Conservation (phyloP, 495 filamentous ascomycete genomes). For the Tuber borchii region DNA sequence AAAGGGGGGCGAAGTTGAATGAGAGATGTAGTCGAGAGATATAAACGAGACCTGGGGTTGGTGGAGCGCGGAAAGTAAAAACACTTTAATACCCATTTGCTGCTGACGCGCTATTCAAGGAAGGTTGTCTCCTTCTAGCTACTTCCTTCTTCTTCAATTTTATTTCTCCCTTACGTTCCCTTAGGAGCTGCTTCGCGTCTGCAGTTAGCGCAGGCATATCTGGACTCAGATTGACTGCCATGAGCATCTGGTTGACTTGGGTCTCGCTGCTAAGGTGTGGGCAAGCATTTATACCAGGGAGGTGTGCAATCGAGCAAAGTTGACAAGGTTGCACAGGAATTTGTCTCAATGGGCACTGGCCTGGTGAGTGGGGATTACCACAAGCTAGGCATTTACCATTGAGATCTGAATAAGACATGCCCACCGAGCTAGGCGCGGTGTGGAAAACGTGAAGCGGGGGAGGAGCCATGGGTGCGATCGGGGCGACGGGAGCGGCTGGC, state of each 20-base stretch:
- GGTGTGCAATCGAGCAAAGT: constrained; percentile 64
- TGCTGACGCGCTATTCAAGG: background rate
- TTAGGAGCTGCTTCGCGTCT: constrained; percentile 52
- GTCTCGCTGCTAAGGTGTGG: constrained; percentile 54
- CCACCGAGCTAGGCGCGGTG: constrained; percentile 5
- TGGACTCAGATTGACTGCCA: constrained; percentile 52
- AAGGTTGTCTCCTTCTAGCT: background rate
- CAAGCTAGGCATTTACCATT: constrained; percentile 52
- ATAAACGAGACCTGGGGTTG: background rate
- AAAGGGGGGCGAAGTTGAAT: background rate
- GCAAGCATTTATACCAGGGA: constrained; percentile 52
- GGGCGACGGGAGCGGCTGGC: constrained; percentile 16
- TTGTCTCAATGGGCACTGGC: constrained; percentile 56
- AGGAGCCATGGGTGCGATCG: constrained; percentile 11
- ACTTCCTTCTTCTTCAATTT: constrained; percentile 11
- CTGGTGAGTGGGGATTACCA: constrained; percentile 48
- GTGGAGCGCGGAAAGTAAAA: background rate
- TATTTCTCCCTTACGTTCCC: constrained; percentile 48
- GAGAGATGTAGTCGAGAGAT: background rate
- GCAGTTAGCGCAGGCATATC: constrained; percentile 53
- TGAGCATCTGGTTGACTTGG: constrained; percentile 56
- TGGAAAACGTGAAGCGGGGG: constrained; percentile 5
- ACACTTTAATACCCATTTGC: constrained; percentile 2
- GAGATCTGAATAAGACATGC: constrained; percentile 10
- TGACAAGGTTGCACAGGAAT: constrained; percentile 59